phyloP scores from a whole-genome alignment of 345 rosid species.

The Syzygium aromaticum region DNA sequence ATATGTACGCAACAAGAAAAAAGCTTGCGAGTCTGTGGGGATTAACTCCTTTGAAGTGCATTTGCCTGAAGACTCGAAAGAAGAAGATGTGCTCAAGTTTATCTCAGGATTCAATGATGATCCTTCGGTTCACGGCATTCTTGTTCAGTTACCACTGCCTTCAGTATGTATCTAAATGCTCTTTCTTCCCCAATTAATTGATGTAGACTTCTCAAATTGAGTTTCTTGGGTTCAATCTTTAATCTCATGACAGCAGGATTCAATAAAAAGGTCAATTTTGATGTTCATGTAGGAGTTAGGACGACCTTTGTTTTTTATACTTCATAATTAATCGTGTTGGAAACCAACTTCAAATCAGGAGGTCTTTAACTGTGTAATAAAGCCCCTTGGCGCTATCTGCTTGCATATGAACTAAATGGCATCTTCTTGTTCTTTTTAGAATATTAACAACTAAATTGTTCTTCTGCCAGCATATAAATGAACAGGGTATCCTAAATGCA shows the following conservation, averaged over 20 bases:
- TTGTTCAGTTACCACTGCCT: conserved; percentile 83
- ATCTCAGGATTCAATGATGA: conserved; percentile 55
- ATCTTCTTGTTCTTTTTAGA: background rate
- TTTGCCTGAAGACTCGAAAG: conserved; percentile 50
- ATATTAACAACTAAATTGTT: background rate
- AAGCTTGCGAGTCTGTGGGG: conserved; percentile 75
- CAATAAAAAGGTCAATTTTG: background rate
- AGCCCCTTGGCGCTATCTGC: background rate
- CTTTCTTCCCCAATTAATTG: background rate
- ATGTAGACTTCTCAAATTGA: background rate
- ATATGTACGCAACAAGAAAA: conserved; percentile 82
- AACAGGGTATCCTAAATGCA: conserved; percentile 62
- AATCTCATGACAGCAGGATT: background rate
- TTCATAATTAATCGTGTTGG: background rate
- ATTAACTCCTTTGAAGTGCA: conserved; percentile 61
- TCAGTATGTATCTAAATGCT: conserved; percentile 34
- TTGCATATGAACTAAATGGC: background rate
- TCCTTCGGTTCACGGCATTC: conserved; percentile 82
- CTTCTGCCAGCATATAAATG: conserved; percentile 63
- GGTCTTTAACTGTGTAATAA: background rate
- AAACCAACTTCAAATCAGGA: background rate
- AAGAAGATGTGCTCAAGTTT: conserved; percentile 53
- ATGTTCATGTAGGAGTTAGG: background rate
- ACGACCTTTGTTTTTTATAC: background rate
- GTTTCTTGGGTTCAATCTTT: background rate